Base-by-base conservation (phyloP, 148 eudicot genomes). In the Limonium bicolor region DNA sequence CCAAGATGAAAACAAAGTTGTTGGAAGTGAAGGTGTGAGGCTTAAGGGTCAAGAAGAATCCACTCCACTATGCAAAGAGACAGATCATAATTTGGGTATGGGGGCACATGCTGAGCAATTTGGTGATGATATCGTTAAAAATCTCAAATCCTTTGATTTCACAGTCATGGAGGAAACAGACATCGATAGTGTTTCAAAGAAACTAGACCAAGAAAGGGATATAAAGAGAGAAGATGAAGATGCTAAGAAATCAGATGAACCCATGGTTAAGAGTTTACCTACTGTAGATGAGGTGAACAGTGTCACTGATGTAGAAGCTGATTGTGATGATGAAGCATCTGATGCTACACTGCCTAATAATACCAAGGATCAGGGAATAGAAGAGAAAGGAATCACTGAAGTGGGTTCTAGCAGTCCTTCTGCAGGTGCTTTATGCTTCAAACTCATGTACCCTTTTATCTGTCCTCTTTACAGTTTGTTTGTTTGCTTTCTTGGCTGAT, bases 81-180 rank as follows among this genome's bases (percentile, higher is more conserved):
- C 11, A 17, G 20, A 14, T 15, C 59, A 20, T 16, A 70, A 53
- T 37, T 21, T 56, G 51, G 57, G 55, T 17, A 11, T 32, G 14
- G n/a, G 3, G 36, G 4, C 36, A 32, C n/a, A n/a, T n/a, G 39
- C 17, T 11, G 54, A 39, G 10, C 61, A 46, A 42, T 18, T 51
- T 57, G 58, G 53, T n/a, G 43, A 26, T 56, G 49, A 65, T 20
- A 49, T 59, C 25, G 54, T 9, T 19, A 63, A 51, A 48, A 44
- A 48, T 36, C 36, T 54, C 20, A 62, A 62, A 15, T 53, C n/a
- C n/a, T 37, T 68, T 27, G 74, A 71, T 9, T 64, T 61, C 11
- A 54, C 60, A 69, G 70, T 68, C 43, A 51, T 65, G 7, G 65
- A 40, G 4, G 27, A 41, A 3, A 4, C 20, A 5, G 12, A 2